Percentiles rank a stretch among this genome's conserved stretches.
phyloP scores from a whole-genome alignment of 352 stramenopile genomes.

The Globisporangium paddicum region DNA sequence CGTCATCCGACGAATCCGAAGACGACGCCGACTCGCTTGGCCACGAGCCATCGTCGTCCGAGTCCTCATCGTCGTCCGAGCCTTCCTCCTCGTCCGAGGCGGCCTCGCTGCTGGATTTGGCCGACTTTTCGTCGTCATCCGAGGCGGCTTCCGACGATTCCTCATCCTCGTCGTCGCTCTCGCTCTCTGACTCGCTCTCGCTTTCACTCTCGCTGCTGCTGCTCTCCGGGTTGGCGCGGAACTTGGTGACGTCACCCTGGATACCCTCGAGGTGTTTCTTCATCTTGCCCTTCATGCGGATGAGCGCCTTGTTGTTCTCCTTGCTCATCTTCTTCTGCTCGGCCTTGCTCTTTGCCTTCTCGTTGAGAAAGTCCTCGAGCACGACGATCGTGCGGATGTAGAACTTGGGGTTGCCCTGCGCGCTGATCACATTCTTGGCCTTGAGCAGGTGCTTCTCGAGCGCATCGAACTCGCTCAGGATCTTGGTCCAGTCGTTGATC shows the following conservation, averaged over 20 bases:
- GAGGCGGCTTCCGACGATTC: conserved; percentile 32
- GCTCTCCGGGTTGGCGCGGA: conserved; percentile 87
- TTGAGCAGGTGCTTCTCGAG: conserved; percentile 91
- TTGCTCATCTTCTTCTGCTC: conserved; percentile 97
- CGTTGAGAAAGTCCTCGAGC: conserved; percentile 90
- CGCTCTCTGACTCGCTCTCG: conserved; percentile 28
- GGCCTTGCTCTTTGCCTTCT: conserved; percentile 95
- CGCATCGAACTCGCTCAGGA: conserved; percentile 94
- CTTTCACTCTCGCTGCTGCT: conserved; percentile 52
- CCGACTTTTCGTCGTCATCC: conserved; percentile 19
- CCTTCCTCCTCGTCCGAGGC: conserved; percentile 27
- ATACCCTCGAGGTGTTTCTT: conserved; percentile 96
- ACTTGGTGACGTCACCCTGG: conserved; percentile 84
- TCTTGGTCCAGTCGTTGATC: conserved; percentile 94
- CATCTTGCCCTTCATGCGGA: conserved; percentile 97
- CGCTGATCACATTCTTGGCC: conserved; percentile 81
- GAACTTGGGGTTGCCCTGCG: conserved; percentile 87
- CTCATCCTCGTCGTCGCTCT: conserved; percentile 41
- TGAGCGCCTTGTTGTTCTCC: conserved; percentile 94
- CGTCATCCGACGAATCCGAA: conserved; percentile 61
- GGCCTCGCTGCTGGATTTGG: conserved; percentile 6
- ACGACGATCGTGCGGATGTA: conserved; percentile 92
- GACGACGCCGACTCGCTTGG: conserved; percentile 56
- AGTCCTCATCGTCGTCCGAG: conserved; percentile 28
- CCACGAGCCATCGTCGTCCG: conserved; percentile 30